These are phyloP conservation scores for Arabidopsis thaliana DNA, from an alignment of 345 rosid species.

Conservation along the genomic window DNA sequence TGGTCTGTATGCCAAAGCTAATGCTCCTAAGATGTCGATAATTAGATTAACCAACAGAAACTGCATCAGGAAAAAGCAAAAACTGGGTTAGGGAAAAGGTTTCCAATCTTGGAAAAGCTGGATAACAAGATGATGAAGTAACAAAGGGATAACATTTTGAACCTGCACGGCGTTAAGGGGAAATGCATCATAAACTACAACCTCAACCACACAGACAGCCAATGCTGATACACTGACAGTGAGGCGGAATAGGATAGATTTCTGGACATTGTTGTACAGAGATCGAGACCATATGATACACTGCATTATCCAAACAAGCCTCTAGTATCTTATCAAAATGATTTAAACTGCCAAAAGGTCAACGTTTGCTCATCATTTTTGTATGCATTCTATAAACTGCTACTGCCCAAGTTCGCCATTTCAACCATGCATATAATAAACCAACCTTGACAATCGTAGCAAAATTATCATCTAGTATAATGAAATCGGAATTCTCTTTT, in stretches of 20 bases:
- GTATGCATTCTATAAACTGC: background rate
- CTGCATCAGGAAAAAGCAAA: conserved; percentile 50
- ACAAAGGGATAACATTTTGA: conserved; percentile 27
- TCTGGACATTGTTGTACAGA: conserved; percentile 82
- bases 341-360: background rate
- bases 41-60: conserved; percentile 81
- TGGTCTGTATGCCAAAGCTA: conserved; percentile 89
- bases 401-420: conserved; percentile 2
- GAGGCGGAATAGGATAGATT: conserved; percentile 79
- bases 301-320: conserved; percentile 48
- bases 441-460: conserved; percentile 83
- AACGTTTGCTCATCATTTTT: conserved; percentile 4
- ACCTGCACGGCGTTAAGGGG: conserved; percentile 85
- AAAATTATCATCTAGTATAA: conserved; percentile 78
- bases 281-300: conserved; percentile 88
- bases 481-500: conserved; percentile 82
- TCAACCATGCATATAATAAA: conserved; percentile 9
- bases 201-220: conserved; percentile 72
- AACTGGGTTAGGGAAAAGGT: background rate
- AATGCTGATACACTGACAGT: conserved; percentile 80
- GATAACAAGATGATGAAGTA: conserved; percentile 22
- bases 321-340: conserved; percentile 1
- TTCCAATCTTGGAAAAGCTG: background rate
- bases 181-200: conserved; percentile 68
- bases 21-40: conserved; percentile 91